These are phyloP conservation scores for Claviceps quebecensis DNA, from an alignment of 2,329 filamentous ascomycete species.

Conservation along the genomic window DNA sequence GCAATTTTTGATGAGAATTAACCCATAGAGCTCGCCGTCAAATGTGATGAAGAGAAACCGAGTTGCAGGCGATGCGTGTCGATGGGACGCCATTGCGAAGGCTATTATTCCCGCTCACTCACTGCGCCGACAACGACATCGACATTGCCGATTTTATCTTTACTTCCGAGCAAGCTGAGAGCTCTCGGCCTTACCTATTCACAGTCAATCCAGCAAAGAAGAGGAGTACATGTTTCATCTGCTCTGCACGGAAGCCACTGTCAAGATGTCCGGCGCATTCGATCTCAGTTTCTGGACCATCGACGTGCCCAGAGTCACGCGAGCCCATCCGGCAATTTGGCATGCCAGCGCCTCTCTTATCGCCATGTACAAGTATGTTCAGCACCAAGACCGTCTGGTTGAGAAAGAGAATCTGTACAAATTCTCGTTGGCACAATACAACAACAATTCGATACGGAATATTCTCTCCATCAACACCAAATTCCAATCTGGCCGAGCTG, in stretches of 20 bases:
- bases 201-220: background rate
- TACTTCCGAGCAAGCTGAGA: background rate
- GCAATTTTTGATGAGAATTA: background rate
- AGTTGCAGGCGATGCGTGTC: background rate
- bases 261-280: constrained; percentile 1
- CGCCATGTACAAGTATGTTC: constrained; percentile 9
- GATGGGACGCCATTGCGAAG: constrained; percentile 1
- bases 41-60: constrained; percentile 4
- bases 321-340: constrained; percentile 5
- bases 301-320: constrained; percentile 3
- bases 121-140: background rate
- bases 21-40: constrained; percentile 3
- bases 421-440: constrained; percentile 8
- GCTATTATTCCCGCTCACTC: background rate
- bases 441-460: constrained; percentile 6
- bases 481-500: background rate
- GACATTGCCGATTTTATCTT: background rate
- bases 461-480: constrained; percentile 5
- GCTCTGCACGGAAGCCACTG: constrained; percentile 4
- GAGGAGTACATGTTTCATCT: constrained; percentile 8
- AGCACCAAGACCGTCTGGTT: constrained; percentile 9
- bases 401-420: constrained; percentile 12
- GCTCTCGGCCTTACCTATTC: background rate
- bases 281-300: constrained; percentile 6
- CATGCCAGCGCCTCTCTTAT: constrained; percentile 3